phyloP scores from a whole-genome alignment of 176 grass and related monocot species.

The Carex pumila region DNA sequence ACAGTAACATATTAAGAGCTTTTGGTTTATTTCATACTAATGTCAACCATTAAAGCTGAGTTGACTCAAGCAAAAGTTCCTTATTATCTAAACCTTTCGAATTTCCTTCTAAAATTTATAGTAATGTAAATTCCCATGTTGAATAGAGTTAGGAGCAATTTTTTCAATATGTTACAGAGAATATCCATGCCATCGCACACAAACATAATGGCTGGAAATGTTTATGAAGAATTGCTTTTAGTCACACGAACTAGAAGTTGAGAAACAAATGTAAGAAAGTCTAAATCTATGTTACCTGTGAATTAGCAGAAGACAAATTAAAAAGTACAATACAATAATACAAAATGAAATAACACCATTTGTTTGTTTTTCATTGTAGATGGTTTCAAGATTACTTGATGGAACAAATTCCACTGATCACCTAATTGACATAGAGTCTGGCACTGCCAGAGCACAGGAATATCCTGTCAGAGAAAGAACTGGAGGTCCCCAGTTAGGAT shows the following conservation, averaged over 20 bases:
- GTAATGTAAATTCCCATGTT: neutral
- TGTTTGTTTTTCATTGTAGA: slow-evolving; percentile 27
- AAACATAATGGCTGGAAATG: neutral
- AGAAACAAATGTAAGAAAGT: neutral
- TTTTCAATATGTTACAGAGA: neutral
- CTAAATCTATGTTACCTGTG: neutral
- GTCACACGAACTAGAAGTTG: neutral
- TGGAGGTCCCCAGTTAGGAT: slow-evolving; percentile 53
- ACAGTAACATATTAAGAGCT: neutral
- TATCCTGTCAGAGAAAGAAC: slow-evolving; percentile 38
- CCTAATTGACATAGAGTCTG: slow-evolving; percentile 62
- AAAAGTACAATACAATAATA: neutral
- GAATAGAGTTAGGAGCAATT: neutral
- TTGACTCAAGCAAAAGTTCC: neutral
- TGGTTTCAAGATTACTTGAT: slow-evolving; percentile 54
- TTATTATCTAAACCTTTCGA: neutral
- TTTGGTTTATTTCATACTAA: neutral
- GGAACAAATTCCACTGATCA: slow-evolving; percentile 24
- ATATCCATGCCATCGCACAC: neutral
- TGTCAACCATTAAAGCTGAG: neutral
- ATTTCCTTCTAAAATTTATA: neutral
- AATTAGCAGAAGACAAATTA: neutral
- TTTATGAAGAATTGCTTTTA: neutral
- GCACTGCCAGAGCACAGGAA: slow-evolving; percentile 28
- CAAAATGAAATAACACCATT: neutral